Conservation (phyloP, 2,329 filamentous ascomycete genomes). For the Emmonsia crescens region DNA sequence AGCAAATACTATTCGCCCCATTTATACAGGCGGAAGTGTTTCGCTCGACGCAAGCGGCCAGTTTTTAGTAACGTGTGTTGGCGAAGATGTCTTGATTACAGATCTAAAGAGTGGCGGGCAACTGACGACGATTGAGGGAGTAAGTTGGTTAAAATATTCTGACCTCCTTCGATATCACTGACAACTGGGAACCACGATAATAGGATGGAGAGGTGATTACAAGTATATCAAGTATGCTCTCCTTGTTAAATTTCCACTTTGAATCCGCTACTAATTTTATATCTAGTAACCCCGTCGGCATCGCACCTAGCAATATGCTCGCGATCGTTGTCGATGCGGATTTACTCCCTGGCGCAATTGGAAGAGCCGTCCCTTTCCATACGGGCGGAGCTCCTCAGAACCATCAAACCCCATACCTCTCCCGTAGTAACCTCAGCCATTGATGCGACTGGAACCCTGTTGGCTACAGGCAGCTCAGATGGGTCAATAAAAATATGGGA, state of each 20-base stretch:
- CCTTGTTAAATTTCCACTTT: neutral
- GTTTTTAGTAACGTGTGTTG: conserved; percentile 78
- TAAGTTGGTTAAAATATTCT: conserved; percentile 35
- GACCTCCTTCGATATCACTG: conserved; percentile 11
- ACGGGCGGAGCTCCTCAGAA: conserved; percentile 59
- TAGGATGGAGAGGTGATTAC: conserved; percentile 54
- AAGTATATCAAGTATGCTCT: conserved; percentile 32
- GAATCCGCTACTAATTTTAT: conserved; percentile 7
- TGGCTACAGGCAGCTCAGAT: conserved; percentile 88
- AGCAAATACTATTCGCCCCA: conserved; percentile 72
- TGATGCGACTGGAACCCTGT: conserved; percentile 75
- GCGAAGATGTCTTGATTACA: conserved; percentile 81
- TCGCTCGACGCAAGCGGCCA: conserved; percentile 70
- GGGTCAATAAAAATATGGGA: conserved; percentile 96
- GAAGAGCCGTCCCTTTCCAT: conserved; percentile 46
- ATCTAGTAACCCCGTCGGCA: conserved; percentile 68
- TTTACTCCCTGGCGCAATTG: conserved; percentile 61
- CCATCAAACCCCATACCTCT: conserved; percentile 78
- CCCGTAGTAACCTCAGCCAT: conserved; percentile 79
- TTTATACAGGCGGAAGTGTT: conserved; percentile 85
- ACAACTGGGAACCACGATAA: neutral
- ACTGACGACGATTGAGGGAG: conserved; percentile 77
- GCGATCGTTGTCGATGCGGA: conserved; percentile 88
- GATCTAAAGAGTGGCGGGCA: conserved; percentile 73
- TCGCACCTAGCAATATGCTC: conserved; percentile 87